Percentiles rank a stretch among this genome's conserved stretches.
These are phyloP conservation scores for Penicillium simplicissimum DNA, from an alignment of 495 filamentous ascomycete species.

Conservation along the genomic window DNA sequence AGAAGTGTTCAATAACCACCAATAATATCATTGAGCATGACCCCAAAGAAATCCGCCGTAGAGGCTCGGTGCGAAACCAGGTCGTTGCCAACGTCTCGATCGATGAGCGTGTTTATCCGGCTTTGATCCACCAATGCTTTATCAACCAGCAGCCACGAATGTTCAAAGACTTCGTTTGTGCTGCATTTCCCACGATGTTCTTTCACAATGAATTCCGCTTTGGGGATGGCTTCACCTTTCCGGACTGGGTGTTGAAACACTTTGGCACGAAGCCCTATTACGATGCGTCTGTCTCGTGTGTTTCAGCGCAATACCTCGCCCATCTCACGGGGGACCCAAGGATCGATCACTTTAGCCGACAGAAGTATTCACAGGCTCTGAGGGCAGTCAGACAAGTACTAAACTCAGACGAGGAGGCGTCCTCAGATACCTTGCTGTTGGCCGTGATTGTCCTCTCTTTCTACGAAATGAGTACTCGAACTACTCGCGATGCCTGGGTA, in stretches of 20 bases:
- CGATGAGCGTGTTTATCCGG: conserved; percentile 10
- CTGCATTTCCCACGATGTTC: conserved; percentile 14
- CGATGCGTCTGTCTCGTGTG: conserved; percentile 11
- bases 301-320: conserved; percentile 13
- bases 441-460: conserved; percentile 12
- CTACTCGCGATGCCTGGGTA: conserved; percentile 9
- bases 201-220: conserved; percentile 13
- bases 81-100: not conserved
- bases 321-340: conserved; percentile 11
- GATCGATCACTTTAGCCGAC: conserved; percentile 10
- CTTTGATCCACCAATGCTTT: conserved; percentile 6
- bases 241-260: conserved; percentile 11
- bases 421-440: conserved; percentile 8
- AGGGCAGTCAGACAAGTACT: conserved; percentile 10
- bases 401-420: conserved; percentile 6
- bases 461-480: conserved; percentile 12
- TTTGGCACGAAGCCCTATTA: conserved; percentile 10
- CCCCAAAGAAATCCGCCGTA: not conserved
- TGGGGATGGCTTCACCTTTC: conserved; percentile 11
- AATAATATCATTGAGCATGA: not conserved
- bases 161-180: conserved; percentile 10
- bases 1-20: not conserved
- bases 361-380: conserved; percentile 15
- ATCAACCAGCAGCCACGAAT: conserved; percentile 7
- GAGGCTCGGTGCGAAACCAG: not conserved